phyloP scores from a whole-genome alignment of 2,329 filamentous ascomycete genomes.

The Dactylonectria macrodidyma region DNA sequence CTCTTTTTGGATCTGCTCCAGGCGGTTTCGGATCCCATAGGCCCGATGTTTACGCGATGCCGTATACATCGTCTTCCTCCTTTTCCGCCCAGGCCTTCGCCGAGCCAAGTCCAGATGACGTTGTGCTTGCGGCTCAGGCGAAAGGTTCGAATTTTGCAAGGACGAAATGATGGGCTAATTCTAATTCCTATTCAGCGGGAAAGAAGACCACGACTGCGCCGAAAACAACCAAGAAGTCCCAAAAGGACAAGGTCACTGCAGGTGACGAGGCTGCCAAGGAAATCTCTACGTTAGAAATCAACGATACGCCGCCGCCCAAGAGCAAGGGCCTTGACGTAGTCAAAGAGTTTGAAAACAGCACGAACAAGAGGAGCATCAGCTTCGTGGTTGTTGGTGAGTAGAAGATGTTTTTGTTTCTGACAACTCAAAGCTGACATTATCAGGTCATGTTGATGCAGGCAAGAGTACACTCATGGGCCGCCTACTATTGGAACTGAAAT shows the following conservation, averaged over 20 bases:
- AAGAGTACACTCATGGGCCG: constrained; percentile 99
- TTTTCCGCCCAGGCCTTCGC: constrained; percentile 77
- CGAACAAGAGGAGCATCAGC: constrained; percentile 85
- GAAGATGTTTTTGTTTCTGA: no score
- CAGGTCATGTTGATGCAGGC: constrained; percentile 96
- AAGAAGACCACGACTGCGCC: constrained; percentile 61
- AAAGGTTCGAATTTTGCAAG: constrained; percentile 81
- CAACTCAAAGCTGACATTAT: constrained; percentile 31
- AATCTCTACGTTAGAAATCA: constrained; percentile 58
- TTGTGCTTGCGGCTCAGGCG: constrained; percentile 88
- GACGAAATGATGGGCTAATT: constrained; percentile 65
- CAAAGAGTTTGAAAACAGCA: constrained; percentile 82
- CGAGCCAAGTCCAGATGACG: constrained; percentile 91
- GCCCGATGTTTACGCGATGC: constrained; percentile 59
- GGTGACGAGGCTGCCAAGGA: constrained; percentile 48
- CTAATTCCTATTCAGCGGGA: constrained; percentile 69
- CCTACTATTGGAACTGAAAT: constrained; percentile 89
- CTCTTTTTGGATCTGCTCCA: constrained; percentile 64
- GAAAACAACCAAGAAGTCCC: constrained; percentile 57
- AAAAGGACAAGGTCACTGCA: constrained; percentile 54
- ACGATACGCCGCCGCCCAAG: constrained; percentile 70
- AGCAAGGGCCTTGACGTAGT: constrained; percentile 89
- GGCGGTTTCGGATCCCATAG: constrained; percentile 45
- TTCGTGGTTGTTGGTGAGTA: constrained; percentile 91
- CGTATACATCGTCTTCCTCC: constrained; percentile 65